A percentile compares a stretch with the other conserved stretches of the same genome.
These are phyloP conservation scores for Boletus sensibilis DNA, from an alignment of 768 basidiomycete species.

Conservation along the genomic window DNA sequence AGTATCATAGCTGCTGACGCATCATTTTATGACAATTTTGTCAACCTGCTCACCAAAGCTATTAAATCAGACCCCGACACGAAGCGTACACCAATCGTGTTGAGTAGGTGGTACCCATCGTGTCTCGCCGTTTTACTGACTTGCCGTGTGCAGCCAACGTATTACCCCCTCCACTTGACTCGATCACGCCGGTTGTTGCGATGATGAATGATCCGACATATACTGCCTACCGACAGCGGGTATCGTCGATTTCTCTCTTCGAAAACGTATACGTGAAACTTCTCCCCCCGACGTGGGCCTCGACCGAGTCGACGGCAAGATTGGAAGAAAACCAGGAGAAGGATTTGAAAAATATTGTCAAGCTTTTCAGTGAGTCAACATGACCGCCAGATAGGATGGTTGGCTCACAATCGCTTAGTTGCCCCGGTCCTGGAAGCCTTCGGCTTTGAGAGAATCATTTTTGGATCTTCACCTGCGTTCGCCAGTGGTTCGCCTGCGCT, in stretches of 20 bases:
- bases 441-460: constrained; percentile 79
- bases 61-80: constrained; percentile 29
- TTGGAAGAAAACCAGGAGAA: constrained; percentile 38
- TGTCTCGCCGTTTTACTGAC: not conserved
- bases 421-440: constrained; percentile 84
- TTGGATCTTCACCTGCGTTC: constrained; percentile 72
- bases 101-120: constrained; percentile 45
- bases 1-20: constrained; percentile 47
- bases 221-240: constrained; percentile 66
- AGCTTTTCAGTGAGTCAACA: constrained; percentile 74
- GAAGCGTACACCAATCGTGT: constrained; percentile 55
- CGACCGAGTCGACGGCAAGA: constrained; percentile 39
- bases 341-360: constrained; percentile 60
- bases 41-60: constrained; percentile 69
- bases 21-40: constrained; percentile 61
- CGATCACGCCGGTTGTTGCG: constrained; percentile 70
- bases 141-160: constrained; percentile 56
- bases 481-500: constrained; percentile 45
- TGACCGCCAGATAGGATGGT: not conserved
- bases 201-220: constrained; percentile 78
- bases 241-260: constrained; percentile 71
- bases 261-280: constrained; percentile 73
- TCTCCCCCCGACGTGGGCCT: constrained; percentile 73
- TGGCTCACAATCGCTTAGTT: constrained; percentile 43
- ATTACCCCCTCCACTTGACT: constrained; percentile 74